These are phyloP conservation scores for Aspergillus ibericus DNA, from an alignment of 2,329 filamentous ascomycete genomes.

Conservation along the genomic window DNA sequence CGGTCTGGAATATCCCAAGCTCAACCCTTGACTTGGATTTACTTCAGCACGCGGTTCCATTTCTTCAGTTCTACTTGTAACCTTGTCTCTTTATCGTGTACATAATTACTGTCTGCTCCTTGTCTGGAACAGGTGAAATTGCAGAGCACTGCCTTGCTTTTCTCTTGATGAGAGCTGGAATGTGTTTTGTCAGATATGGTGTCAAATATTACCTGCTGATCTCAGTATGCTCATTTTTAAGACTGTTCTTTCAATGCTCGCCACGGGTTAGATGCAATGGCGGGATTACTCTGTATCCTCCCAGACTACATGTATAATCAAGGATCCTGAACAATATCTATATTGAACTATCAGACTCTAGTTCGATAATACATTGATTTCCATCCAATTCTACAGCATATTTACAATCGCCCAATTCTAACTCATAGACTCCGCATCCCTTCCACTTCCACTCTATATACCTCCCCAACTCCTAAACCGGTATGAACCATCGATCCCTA, in stretches of 20 bases:
- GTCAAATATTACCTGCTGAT: constrained; percentile 14
- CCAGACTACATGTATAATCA: no score
- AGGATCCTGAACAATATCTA: no score
- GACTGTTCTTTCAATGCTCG: background rate
- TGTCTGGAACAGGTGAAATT: constrained; percentile 15
- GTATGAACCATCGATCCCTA: no score
- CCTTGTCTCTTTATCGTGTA: constrained; percentile 17
- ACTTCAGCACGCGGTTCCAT: constrained; percentile 1
- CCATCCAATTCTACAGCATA: background rate
- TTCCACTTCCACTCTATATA: no score
- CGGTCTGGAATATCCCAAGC: background rate
- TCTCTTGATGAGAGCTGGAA: constrained; percentile 17
- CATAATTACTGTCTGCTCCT: constrained; percentile 15
- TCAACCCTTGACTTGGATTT: background rate
- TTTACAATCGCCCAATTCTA: background rate
- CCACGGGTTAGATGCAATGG: no score
- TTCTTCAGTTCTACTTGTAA: background rate
- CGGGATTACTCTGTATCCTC: no score
- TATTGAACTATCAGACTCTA: no score
- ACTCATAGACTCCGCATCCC: no score
- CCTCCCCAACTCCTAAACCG: no score
- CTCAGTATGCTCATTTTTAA: constrained; percentile 3
- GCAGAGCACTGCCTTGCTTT: constrained; percentile 6
- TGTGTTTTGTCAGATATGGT: constrained; percentile 14
- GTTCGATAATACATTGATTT: background rate